These are phyloP conservation scores for Apodospora peruviana DNA, from an alignment of 495 filamentous ascomycete genomes.

Conservation along the genomic window DNA sequence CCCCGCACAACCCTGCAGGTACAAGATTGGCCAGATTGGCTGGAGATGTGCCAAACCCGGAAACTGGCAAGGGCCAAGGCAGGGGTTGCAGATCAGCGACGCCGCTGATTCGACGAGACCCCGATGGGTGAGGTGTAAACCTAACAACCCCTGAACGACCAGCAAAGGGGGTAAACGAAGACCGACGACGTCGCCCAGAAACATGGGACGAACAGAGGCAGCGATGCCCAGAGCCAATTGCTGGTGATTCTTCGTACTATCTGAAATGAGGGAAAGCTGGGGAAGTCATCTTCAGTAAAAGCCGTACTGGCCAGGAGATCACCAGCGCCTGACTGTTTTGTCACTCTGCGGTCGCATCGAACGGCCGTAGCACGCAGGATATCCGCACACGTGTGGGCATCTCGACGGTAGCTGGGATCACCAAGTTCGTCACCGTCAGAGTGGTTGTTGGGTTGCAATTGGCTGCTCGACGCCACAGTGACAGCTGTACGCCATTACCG, in stretches of 20 bases:
- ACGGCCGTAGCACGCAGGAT: too few species aligned
- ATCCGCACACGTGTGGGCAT: too few species aligned
- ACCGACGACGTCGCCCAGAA: too few species aligned
- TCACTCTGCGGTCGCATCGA: background rate
- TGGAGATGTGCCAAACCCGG: slow-evolving; percentile 20
- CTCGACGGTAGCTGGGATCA: too few species aligned
- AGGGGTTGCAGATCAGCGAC: slow-evolving; percentile 3
- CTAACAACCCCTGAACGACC: background rate
- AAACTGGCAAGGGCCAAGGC: slow-evolving; percentile 8
- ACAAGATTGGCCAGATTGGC: slow-evolving; percentile 31
- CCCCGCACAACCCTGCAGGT: slow-evolving; percentile 21
- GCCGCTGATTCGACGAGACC: background rate
- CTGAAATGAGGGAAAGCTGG: background rate
- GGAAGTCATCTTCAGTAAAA: background rate
- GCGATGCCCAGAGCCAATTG: background rate
- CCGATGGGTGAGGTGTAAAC: too few species aligned
- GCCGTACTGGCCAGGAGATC: background rate
- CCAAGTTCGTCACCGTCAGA: too few species aligned
- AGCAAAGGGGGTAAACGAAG: too few species aligned
- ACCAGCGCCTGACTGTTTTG: background rate
- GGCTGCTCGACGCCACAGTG: too few species aligned
- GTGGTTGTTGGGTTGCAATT: too few species aligned
- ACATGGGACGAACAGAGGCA: background rate
- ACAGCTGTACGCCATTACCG: too few species aligned
- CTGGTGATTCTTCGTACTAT: background rate